Conservation (phyloP, 2,329 filamentous ascomycete species). For the Pseudopithomyces maydicus region DNA sequence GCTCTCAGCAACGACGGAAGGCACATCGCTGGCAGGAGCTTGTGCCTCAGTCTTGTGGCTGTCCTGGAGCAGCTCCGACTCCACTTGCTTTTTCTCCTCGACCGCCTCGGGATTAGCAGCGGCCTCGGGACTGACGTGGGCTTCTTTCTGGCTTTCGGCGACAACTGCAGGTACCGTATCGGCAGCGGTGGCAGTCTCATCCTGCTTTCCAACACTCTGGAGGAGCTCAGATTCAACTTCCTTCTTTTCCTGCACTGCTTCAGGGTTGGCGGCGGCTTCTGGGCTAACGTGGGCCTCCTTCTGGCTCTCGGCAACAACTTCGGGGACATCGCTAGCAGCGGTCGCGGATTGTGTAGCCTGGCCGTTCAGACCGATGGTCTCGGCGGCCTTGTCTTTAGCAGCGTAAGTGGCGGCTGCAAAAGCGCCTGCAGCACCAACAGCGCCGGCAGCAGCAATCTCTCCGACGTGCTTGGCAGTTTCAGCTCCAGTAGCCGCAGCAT, state of each 20-base stretch:
- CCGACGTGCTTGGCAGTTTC: constrained; percentile 9
- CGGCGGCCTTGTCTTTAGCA: constrained; percentile 43
- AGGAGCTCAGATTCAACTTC: constrained; percentile 31
- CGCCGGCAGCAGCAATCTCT: constrained; percentile 38
- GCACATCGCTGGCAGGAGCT: constrained; percentile 47
- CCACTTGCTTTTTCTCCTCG: constrained; percentile 65
- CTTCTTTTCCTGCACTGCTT: constrained; percentile 73
- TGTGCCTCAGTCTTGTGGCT: constrained; percentile 28
- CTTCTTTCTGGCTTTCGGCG: constrained; percentile 72
- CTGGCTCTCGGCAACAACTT: constrained; percentile 73
- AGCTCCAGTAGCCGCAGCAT: constrained; percentile 41
- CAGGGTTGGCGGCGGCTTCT: constrained; percentile 68
- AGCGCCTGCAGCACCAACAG: constrained; percentile 48
- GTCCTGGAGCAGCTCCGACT: background rate
- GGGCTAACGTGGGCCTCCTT: constrained; percentile 65
- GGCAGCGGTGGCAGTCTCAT: background rate
- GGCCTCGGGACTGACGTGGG: constrained; percentile 67
- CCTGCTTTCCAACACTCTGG: background rate
- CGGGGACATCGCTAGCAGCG: constrained; percentile 51
- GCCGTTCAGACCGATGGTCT: constrained; percentile 48
- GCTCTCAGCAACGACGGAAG: constrained; percentile 71
- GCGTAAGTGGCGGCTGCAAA: constrained; percentile 35
- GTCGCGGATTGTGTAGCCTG: constrained; percentile 46
- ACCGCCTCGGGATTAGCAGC: constrained; percentile 68
- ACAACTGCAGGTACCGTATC: constrained; percentile 56